Evolutionary conservation across 139 green algal genomes (phyloP).

Genomic region (Micromonas pusilla): DNA sequence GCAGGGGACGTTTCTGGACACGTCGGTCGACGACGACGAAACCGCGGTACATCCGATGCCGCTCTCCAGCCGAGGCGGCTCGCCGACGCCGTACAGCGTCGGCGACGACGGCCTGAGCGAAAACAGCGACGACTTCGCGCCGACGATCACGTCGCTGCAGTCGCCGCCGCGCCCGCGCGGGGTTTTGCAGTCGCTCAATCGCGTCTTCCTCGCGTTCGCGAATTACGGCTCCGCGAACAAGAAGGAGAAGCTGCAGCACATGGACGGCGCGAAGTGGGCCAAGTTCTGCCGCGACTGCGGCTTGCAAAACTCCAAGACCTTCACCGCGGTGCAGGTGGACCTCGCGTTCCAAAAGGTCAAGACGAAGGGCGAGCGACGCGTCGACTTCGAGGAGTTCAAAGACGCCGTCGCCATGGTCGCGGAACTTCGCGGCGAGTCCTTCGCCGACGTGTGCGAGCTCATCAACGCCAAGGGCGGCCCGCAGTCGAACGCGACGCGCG

Average conservation of each 20-base stretch:
- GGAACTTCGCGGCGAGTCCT: neutral
- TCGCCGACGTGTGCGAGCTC: neutral
- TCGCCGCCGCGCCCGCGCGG: too few relatives aligned
- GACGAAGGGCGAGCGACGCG: conserved; percentile 25
- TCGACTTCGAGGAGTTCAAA: conserved; percentile 18
- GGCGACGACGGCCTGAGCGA: too few relatives aligned
- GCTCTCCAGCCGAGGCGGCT: too few relatives aligned
- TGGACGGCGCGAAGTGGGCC: conserved; percentile 18
- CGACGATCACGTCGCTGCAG: neutral
- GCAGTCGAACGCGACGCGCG: neutral
- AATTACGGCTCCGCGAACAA: neutral
- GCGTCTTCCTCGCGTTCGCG: neutral
- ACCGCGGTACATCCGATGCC: too few relatives aligned
- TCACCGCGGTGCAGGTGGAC: conserved; percentile 48
- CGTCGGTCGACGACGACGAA: too few relatives aligned
- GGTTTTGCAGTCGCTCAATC: too few relatives aligned
- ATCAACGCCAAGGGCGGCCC: neutral
- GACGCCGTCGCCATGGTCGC: neutral
- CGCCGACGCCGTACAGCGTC: too few relatives aligned
- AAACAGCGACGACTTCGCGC: neutral
- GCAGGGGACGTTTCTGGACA: too few relatives aligned
- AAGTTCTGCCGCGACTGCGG: conserved; percentile 45
- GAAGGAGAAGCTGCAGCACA: neutral
- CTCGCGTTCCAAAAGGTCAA: conserved; percentile 58
- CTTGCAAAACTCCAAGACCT: conserved; percentile 39